Conservation (phyloP, 352 stramenopile species). For the Globisporangium mamillatum region DNA sequence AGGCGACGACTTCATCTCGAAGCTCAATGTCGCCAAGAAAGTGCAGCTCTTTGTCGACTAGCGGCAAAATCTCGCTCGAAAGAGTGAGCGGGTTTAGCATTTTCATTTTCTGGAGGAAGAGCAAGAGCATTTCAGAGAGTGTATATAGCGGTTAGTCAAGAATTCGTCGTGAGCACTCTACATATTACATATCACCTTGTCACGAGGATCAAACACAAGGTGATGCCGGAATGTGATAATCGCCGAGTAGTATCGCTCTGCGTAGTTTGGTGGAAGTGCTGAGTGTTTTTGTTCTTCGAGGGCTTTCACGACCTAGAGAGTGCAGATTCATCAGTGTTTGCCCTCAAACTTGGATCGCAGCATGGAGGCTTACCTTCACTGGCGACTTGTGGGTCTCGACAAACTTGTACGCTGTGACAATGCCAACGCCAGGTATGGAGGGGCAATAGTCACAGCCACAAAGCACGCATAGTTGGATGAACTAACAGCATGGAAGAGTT, state of each 20-base stretch:
- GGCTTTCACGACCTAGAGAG: slow-evolving; percentile 48
- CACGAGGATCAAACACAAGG: slow-evolving; percentile 80
- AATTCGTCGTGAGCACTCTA: neutral
- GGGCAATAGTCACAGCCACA: slow-evolving; percentile 89
- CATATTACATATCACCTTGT: slow-evolving; percentile 31
- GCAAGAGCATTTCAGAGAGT: neutral
- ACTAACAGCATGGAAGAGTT: slow-evolving; percentile 28
- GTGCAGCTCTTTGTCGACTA: slow-evolving; percentile 48
- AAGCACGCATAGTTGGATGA: slow-evolving; percentile 83
- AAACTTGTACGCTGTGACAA: slow-evolving; percentile 81
- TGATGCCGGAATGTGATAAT: slow-evolving; percentile 89
- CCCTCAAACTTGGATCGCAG: neutral
- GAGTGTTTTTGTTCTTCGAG: slow-evolving; percentile 48
- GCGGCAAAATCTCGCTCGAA: slow-evolving; percentile 52
- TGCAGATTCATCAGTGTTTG: neutral
- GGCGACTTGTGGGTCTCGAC: slow-evolving; percentile 53
- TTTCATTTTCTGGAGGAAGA: slow-evolving; percentile 52
- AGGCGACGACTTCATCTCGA: slow-evolving; percentile 42
- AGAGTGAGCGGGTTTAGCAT: slow-evolving; percentile 68
- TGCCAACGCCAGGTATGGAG: slow-evolving; percentile 67
- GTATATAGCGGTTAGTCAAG: neutral
- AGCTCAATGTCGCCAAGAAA: slow-evolving; percentile 76
- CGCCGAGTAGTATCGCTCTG: slow-evolving; percentile 48
- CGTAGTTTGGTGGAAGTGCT: slow-evolving; percentile 37
- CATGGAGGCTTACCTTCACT: slow-evolving; percentile 29